Base-by-base conservation (phyloP, 805 yeast species). In the Candida nitratophila region DNA sequence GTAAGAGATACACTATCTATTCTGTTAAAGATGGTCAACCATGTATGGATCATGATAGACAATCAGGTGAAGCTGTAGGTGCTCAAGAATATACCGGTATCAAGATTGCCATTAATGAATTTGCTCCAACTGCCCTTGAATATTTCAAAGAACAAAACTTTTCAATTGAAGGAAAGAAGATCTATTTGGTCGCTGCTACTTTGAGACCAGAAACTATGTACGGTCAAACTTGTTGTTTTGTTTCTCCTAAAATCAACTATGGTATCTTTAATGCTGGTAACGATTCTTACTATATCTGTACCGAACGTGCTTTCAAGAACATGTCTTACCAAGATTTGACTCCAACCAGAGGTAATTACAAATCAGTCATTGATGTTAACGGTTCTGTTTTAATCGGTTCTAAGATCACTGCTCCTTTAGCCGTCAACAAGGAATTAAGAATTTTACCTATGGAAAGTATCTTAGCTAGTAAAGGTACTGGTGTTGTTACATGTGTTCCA, bases 1-100 rank as follows among this genome's bases (percentile, higher is more conserved):
- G 99, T 66, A 95, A 91, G 73, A 83, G 99, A 71, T 87, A 89
- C 74, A 93, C 99, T 53, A 87, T 93, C 59, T 93, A 87, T 70
- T 90, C 98, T 36, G 96, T 89, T 63, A 91, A 86, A 70, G 99
- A 93, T 68, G 97, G 97, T 52, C 99, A 93, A 74, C 95, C 99
- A 34, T 93, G 99, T 75, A 90, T 93, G 91, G 99, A 93, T 68
- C 99, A 93, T 67, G 99, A 93, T 69, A 83, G 99, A 75, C 85
- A 78, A 66, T 79, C 91, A 41, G 99, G 99, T 63, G 99, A 93
- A 71, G 98, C 95, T 66, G 93, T 93, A 37, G 77, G 83, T 53
- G 97, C 99, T 36, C 98, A 93, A 70, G 99, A 93, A 67, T 93
- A 93, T 67, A 81, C 87, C 30, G 97, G 90, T 55, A 79, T 93